Evolutionary conservation across 352 stramenopile species (phyloP).

Genomic region (Phytopythium sindhum): DNA sequence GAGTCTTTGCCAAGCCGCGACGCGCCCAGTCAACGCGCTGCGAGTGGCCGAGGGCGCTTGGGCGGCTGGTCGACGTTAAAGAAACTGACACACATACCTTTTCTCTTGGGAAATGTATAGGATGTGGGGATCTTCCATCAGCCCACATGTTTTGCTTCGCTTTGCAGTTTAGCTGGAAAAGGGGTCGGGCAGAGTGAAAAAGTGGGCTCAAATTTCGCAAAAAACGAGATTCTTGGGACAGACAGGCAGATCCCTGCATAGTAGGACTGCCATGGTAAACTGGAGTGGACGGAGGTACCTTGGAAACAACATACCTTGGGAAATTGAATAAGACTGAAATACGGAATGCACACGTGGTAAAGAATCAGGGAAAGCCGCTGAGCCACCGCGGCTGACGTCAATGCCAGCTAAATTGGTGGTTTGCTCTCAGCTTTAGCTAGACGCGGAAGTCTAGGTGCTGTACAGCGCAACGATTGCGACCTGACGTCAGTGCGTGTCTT

Average conservation of each 20-base stretch:
- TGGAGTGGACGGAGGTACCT: not conserved
- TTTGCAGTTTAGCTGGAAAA: not conserved
- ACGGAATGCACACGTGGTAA: not conserved
- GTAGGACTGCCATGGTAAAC: not conserved
- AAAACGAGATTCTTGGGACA: not conserved
- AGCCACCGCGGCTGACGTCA: not conserved
- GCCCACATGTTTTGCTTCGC: not conserved
- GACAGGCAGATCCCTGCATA: not conserved
- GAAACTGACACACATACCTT: conserved; percentile 1
- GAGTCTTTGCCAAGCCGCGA: not conserved
- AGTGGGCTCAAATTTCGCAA: not conserved
- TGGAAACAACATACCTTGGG: conserved; percentile 1
- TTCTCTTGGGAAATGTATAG: not conserved
- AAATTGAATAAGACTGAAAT: not conserved
- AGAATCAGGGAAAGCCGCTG: not conserved
- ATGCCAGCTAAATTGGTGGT: not conserved
- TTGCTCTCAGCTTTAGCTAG: not conserved
- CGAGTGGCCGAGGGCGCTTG: not conserved
- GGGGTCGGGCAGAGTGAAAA: not conserved
- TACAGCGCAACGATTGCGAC: not conserved
- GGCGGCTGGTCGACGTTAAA: not conserved
- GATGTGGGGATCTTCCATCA: not conserved
- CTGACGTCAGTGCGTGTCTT: not conserved
- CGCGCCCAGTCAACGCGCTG: not conserved
- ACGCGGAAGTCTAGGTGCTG: too few relatives aligned